Percentiles rank a stretch among this genome's conserved stretches.
Evolutionary conservation across 805 yeast genomes (phyloP).

Genomic region (Pichia cabralensis): DNA sequence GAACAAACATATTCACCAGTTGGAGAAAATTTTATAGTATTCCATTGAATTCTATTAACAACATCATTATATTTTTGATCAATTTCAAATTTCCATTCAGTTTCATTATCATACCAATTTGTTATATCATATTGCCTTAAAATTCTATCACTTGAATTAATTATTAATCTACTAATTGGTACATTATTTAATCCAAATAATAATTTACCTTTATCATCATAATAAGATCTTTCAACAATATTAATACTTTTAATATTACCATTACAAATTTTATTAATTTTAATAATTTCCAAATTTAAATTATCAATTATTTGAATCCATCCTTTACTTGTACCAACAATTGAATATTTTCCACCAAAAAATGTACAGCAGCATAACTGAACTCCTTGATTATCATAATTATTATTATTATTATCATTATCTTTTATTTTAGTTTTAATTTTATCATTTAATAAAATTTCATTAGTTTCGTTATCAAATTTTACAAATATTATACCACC

Average conservation of each 20-base stretch:
- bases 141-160: conserved; percentile 71
- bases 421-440: conserved; percentile 13
- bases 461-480: neutral
- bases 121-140: conserved; percentile 45
- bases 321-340: conserved; percentile 79
- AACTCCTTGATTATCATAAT: conserved; percentile 5
- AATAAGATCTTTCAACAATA: conserved; percentile 35
- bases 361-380: conserved; percentile 6
- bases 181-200: conserved; percentile 6
- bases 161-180: conserved; percentile 46
- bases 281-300: conserved; percentile 26
- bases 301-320: conserved; percentile 44
- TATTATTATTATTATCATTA: conserved; percentile 1
- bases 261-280: conserved; percentile 42
- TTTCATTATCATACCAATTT: conserved; percentile 25
- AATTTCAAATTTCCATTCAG: conserved; percentile 37
- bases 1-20: conserved; percentile 82
- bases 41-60: conserved; percentile 85
- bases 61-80: conserved; percentile 86
- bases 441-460: conserved; percentile 10
- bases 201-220: neutral
- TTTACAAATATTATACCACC: conserved; percentile 4
- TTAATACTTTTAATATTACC: conserved; percentile 63
- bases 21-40: conserved; percentile 62
- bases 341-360: conserved; percentile 41